These are phyloP conservation scores for Pythium biforme DNA, from an alignment of 352 stramenopile genomes.

Conservation along the genomic window DNA sequence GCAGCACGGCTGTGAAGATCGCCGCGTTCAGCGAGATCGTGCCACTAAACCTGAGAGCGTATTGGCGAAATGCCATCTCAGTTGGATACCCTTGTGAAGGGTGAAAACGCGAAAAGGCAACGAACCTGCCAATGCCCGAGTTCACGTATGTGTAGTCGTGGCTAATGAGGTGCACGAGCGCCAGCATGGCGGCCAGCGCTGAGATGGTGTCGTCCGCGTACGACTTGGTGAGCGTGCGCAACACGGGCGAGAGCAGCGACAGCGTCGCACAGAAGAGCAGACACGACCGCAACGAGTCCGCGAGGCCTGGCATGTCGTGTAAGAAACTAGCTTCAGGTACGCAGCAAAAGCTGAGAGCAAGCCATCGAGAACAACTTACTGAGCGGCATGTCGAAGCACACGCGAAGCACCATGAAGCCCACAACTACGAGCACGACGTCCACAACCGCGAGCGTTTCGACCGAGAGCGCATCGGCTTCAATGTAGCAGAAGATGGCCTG, in stretches of 20 bases:
- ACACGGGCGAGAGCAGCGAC: slow-evolving; percentile 85
- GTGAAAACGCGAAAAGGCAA: background rate
- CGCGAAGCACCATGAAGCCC: slow-evolving; percentile 57
- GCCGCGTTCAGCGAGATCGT: slow-evolving; percentile 92
- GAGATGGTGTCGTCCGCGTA: slow-evolving; percentile 93
- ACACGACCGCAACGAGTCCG: slow-evolving; percentile 61
- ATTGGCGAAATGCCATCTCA: background rate
- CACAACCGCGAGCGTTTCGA: slow-evolving; percentile 50
- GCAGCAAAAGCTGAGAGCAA: no score
- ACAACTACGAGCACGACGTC: slow-evolving; percentile 53
- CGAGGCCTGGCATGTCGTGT: slow-evolving; percentile 36
- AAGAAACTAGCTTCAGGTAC: background rate
- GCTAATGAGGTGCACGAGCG: slow-evolving; percentile 84
- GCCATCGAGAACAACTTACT: slow-evolving; percentile 13
- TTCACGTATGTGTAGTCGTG: slow-evolving; percentile 92
- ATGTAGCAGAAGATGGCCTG: slow-evolving; percentile 67
- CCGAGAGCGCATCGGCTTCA: slow-evolving; percentile 51
- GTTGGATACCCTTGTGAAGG: background rate
- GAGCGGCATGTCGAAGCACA: slow-evolving; percentile 36
- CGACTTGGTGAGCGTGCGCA: slow-evolving; percentile 89
- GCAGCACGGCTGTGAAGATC: slow-evolving; percentile 90
- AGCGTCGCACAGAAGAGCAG: slow-evolving; percentile 82
- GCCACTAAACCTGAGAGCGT: slow-evolving; percentile 62
- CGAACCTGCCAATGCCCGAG: slow-evolving; percentile 67
- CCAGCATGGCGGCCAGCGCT: slow-evolving; percentile 72